These are phyloP conservation scores for Marsdenia floribunda DNA, from an alignment of 257 asterid genomes.

Conservation along the genomic window DNA sequence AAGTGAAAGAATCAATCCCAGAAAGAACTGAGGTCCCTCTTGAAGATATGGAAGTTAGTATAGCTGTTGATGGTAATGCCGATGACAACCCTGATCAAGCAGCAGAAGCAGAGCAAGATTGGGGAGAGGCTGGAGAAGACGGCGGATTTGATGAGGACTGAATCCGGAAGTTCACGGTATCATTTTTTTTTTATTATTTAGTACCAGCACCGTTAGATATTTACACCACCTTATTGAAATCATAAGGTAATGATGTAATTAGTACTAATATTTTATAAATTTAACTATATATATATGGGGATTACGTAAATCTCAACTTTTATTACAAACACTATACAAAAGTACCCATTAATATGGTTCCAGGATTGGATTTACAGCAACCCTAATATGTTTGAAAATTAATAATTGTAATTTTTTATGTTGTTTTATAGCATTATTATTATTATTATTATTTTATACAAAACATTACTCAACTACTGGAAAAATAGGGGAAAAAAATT, in stretches of 20 bases:
- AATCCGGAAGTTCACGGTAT: background rate
- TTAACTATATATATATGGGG: background rate
- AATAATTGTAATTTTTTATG: too few species aligned
- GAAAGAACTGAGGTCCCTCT: constrained; percentile 22
- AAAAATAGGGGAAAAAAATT: too few species aligned
- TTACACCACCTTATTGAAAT: background rate
- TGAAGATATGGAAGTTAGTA: constrained; percentile 36
- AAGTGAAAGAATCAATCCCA: constrained; percentile 27
- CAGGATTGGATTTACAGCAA: background rate
- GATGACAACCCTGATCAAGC: constrained; percentile 24
- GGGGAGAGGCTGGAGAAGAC: constrained; percentile 55
- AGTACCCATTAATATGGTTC: background rate
- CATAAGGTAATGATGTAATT: background rate
- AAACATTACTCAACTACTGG: too few species aligned
- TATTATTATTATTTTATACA: too few species aligned
- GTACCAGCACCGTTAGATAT: background rate
- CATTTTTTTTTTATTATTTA: background rate
- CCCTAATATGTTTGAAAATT: background rate
- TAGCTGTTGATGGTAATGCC: constrained; percentile 19
- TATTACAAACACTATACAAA: background rate
- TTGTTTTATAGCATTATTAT: too few species aligned
- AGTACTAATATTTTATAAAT: background rate
- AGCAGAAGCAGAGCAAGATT: constrained; percentile 36
- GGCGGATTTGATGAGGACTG: constrained; percentile 59
- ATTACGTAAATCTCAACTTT: background rate